Evolutionary conservation across 139 green algal species (phyloP).

Genomic region (Chlorella ohadii): DNA sequence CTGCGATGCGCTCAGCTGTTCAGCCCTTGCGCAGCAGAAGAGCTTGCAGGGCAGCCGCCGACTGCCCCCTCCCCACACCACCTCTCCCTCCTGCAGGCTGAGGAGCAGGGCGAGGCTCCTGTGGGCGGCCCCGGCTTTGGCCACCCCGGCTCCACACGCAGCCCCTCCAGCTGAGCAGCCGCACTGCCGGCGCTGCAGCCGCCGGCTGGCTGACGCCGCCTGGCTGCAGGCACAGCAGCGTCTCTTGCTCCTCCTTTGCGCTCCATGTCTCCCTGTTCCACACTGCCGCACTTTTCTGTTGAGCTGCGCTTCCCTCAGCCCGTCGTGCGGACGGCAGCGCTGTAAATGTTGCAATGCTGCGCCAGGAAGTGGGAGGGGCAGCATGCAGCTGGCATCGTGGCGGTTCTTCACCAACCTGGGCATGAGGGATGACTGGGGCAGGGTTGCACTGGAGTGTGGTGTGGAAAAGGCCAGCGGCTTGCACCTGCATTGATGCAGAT

Average conservation of each 20-base stretch:
- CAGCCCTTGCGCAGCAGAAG: no score
- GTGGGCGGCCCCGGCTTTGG: slow-evolving; percentile 34
- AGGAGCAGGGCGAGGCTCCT: neutral
- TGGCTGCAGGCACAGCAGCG: neutral
- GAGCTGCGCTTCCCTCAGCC: neutral
- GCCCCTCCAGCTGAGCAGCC: neutral
- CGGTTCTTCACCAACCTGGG: no score
- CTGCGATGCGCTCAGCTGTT: no score
- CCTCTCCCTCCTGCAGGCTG: neutral
- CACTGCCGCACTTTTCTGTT: neutral
- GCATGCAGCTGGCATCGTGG: no score
- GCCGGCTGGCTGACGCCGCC: neutral
- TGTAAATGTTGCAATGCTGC: no score
- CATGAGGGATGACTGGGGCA: no score
- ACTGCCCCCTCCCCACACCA: no score
- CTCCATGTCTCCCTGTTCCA: neutral
- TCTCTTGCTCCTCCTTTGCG: neutral
- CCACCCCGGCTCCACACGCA: slow-evolving; percentile 1
- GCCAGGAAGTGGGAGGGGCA: no score
- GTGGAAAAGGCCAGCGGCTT: no score
- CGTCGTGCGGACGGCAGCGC: neutral
- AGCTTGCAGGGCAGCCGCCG: no score
- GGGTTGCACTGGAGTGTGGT: no score
- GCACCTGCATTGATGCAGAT: no score
- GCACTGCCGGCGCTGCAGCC: neutral